phyloP scores from a whole-genome alignment of 2,329 filamentous ascomycete species.

The Sporothrix variecibatus region DNA sequence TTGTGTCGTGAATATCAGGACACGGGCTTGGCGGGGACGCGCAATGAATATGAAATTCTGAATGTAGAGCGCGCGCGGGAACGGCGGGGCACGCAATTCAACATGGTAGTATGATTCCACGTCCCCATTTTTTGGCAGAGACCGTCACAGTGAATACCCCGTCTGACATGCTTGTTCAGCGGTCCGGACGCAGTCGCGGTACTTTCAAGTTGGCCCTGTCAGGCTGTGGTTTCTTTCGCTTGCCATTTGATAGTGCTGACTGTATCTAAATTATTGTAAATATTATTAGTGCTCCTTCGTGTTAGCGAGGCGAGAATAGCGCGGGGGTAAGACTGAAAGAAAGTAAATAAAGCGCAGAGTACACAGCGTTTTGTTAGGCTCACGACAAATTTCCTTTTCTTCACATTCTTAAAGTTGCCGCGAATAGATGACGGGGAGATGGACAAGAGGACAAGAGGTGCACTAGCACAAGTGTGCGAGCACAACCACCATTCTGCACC shows the following conservation, averaged over 20 bases:
- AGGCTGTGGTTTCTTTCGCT: not conserved
- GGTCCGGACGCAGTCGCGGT: not conserved
- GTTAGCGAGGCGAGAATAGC: not conserved
- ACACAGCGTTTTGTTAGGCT: too few species aligned
- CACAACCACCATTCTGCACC: not conserved
- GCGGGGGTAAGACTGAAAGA: not conserved
- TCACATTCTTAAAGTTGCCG: not conserved
- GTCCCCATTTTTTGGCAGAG: not conserved
- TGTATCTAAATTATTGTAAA: not conserved
- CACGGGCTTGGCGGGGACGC: not conserved
- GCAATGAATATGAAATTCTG: not conserved
- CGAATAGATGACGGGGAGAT: not conserved
- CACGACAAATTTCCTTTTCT: not conserved
- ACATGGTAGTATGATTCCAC: slow-evolving; percentile 2
- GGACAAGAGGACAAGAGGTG: slow-evolving; percentile 2
- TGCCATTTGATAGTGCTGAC: not conserved
- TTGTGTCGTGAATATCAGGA: not conserved
- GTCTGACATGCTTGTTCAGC: slow-evolving; percentile 1
- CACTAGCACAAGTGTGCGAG: not conserved
- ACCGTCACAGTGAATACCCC: slow-evolving; percentile 1
- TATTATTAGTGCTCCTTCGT: not conserved
- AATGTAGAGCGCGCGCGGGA: not conserved
- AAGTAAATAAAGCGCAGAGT: not conserved
- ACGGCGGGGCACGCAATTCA: not conserved
- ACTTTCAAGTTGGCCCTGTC: not conserved